Evolutionary conservation across 208 protist species (phyloP).

Genomic region (Acanthamoeba healyi): DNA sequence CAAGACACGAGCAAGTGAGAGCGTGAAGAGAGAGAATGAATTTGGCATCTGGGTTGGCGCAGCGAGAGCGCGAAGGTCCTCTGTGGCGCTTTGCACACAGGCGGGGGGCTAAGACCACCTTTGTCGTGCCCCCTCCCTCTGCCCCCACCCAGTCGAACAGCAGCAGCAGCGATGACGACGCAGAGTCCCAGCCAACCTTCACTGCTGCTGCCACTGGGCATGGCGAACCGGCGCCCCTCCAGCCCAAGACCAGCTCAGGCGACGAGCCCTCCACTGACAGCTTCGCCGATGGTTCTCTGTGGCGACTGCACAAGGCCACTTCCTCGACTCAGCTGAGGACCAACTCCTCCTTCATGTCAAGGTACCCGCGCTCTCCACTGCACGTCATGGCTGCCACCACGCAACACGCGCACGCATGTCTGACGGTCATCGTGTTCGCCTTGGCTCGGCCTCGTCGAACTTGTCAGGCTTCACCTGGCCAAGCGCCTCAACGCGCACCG

Average conservation of each 20-base stretch:
- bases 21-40: not conserved
- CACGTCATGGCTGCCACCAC: no score
- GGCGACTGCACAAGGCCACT: not conserved
- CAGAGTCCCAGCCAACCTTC: no score
- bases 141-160: not conserved
- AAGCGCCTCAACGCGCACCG: constrained; percentile 6
- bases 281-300: not conserved
- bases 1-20: no score
- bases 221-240: not conserved
- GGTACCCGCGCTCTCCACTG: not conserved
- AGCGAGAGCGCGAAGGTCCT: not conserved
- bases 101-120: not conserved
- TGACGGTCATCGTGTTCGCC: not conserved
- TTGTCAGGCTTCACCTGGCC: constrained; percentile 5
- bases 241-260: no score
- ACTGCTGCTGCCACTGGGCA: not conserved
- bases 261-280: no score
- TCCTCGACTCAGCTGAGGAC: not conserved
- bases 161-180: not conserved
- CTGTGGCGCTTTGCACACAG: not conserved
- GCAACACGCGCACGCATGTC: no score
- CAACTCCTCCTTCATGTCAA: not conserved
- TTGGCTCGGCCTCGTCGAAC: not conserved
- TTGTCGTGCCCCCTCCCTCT: not conserved
- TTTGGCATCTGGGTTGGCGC: not conserved